Conservation (phyloP, 371 early-diverging fungal genomes). For the Haplosporangium sp. region DNA sequence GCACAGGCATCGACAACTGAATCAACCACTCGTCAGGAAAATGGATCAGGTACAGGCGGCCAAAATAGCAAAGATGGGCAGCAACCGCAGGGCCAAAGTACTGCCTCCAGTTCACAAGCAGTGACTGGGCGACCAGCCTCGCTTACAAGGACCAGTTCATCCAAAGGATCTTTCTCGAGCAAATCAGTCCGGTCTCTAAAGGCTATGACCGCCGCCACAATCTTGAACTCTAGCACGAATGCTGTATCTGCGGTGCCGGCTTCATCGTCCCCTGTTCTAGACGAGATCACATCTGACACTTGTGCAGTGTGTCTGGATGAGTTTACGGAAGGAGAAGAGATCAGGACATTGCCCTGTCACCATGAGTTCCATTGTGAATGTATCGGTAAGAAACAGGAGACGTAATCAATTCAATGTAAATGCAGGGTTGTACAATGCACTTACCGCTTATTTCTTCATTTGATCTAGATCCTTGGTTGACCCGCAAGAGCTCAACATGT, state of each 20-base stretch:
- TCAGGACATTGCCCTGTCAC: slow-evolving; percentile 78
- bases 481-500: slow-evolving; percentile 62
- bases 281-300: slow-evolving; percentile 47
- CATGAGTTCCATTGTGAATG: slow-evolving; percentile 90
- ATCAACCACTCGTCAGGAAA: slow-evolving; percentile 1
- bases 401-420: no score
- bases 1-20: background rate
- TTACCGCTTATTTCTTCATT: background rate
- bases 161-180: slow-evolving; percentile 23
- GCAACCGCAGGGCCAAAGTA: background rate
- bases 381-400: slow-evolving; percentile 71
- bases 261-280: background rate
- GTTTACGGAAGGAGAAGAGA: slow-evolving; percentile 65
- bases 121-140: background rate
- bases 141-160: slow-evolving; percentile 11
- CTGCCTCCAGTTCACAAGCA: background rate
- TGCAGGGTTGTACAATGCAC: no score
- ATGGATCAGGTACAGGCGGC: background rate
- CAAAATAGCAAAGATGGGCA: background rate
- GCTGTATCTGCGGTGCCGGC: background rate
- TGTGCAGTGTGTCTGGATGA: slow-evolving; percentile 85
- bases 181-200: slow-evolving; percentile 29
- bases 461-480: slow-evolving; percentile 67
- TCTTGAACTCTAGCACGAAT: background rate
- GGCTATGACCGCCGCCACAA: slow-evolving; percentile 24